Percentiles rank a stretch among this genome's conserved stretches.
Evolutionary conservation across 2,329 filamentous ascomycete species (phyloP).

Genomic region (Diaporthe aspalathi): DNA sequence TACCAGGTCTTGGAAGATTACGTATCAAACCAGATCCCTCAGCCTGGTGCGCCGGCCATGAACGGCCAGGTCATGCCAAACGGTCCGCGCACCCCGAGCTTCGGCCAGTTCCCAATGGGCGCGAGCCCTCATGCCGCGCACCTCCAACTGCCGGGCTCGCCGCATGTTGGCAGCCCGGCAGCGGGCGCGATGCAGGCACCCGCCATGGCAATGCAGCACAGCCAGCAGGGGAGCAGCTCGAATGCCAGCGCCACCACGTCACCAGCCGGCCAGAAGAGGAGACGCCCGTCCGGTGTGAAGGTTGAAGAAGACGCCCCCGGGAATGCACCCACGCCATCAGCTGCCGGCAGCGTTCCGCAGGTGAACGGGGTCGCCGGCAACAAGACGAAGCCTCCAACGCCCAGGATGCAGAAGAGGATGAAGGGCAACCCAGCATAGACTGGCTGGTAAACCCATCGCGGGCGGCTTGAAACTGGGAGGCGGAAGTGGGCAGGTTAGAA

Average conservation of each 20-base stretch:
- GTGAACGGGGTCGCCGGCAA: conserved; percentile 62
- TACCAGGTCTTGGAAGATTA: conserved; percentile 72
- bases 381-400: conserved; percentile 66
- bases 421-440: conserved; percentile 56
- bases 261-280: conserved; percentile 69
- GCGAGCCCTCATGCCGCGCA: conserved; percentile 70
- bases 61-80: conserved; percentile 63
- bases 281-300: conserved; percentile 68
- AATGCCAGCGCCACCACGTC: conserved; percentile 76
- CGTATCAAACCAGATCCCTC: conserved; percentile 60
- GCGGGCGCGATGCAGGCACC: conserved; percentile 73
- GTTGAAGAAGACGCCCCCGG: conserved; percentile 64
- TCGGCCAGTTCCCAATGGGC: conserved; percentile 68
- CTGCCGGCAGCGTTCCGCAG: conserved; percentile 53
- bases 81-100: conserved; percentile 62
- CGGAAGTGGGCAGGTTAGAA: background rate
- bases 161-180: conserved; percentile 71
- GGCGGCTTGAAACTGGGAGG: background rate
- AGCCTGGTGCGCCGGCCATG: conserved; percentile 50
- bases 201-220: conserved; percentile 74
- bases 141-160: conserved; percentile 71
- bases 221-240: conserved; percentile 75
- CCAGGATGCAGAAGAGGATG: conserved; percentile 65
- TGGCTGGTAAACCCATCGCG: background rate
- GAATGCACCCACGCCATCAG: conserved; percentile 60